Conservation (phyloP, 345 rosid species). For the Hevea brasiliensis region DNA sequence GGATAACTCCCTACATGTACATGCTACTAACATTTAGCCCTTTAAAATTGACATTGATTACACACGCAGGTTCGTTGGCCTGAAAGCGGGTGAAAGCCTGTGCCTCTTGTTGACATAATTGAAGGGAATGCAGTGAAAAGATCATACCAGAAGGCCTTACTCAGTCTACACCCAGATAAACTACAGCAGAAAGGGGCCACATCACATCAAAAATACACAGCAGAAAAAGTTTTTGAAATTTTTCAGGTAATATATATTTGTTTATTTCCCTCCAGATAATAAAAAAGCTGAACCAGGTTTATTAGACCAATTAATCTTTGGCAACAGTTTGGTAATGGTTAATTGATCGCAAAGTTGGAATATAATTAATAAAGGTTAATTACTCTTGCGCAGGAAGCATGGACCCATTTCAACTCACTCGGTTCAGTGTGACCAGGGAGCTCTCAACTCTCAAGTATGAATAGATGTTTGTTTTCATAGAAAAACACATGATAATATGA, state of each 20-base stretch:
- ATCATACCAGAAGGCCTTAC: slow-evolving; percentile 84
- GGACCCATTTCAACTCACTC: slow-evolving; percentile 74
- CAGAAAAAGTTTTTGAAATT: slow-evolving; percentile 72
- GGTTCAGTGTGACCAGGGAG: slow-evolving; percentile 41
- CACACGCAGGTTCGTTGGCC: slow-evolving; percentile 75
- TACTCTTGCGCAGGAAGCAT: slow-evolving; percentile 62
- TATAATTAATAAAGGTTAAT: background rate
- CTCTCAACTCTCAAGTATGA: too few species aligned
- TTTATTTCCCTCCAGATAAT: too few species aligned
- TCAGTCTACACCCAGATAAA: slow-evolving; percentile 91
- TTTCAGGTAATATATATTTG: slow-evolving; percentile 56
- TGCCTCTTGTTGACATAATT: slow-evolving; percentile 80
- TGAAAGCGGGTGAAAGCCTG: slow-evolving; percentile 81
- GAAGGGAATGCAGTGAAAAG: slow-evolving; percentile 84
- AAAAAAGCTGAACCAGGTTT: too few species aligned
- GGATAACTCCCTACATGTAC: too few species aligned
- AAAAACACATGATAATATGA: too few species aligned
- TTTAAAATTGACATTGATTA: background rate
- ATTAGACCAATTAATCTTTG: too few species aligned
- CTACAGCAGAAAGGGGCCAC: slow-evolving; percentile 86
- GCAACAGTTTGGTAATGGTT: too few species aligned
- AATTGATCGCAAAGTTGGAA: background rate
- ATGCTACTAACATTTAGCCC: background rate
- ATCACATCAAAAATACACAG: slow-evolving; percentile 62
- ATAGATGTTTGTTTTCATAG: too few species aligned